Conservation (phyloP, 2,329 filamentous ascomycete species). For the Talaromyces sp. region DNA sequence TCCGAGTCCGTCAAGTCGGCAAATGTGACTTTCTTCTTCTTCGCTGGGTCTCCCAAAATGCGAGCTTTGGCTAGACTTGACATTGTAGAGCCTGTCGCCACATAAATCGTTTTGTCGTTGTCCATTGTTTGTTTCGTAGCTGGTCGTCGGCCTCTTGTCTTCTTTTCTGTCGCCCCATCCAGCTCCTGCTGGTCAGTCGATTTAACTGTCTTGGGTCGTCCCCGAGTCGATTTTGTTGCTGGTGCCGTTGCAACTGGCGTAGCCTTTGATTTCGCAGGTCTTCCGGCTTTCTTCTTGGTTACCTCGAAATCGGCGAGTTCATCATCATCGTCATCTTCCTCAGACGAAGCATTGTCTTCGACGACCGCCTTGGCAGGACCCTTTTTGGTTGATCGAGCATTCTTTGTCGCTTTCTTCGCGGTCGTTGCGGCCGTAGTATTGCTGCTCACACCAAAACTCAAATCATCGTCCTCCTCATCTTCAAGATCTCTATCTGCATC, state of each 20-base stretch:
- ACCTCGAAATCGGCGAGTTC: conserved; percentile 26
- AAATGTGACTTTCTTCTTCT: conserved; percentile 48
- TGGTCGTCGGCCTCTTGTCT: conserved; percentile 29
- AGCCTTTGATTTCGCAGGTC: conserved; percentile 20
- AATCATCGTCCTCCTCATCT: conserved; percentile 12
- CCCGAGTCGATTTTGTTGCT: conserved; percentile 18
- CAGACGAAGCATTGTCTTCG: neutral
- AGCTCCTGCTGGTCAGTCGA: conserved; percentile 23
- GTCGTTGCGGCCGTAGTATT: neutral
- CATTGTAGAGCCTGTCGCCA: conserved; percentile 26
- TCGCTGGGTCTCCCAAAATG: conserved; percentile 27
- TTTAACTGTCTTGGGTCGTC: conserved; percentile 15
- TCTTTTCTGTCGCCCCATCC: conserved; percentile 15
- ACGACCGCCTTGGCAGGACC: neutral
- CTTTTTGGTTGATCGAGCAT: neutral
- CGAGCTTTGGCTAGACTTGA: conserved; percentile 30
- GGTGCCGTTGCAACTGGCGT: conserved; percentile 17
- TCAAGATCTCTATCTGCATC: neutral
- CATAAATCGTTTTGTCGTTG: conserved; percentile 23
- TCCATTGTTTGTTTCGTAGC: conserved; percentile 19
- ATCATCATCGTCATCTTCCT: conserved; percentile 20
- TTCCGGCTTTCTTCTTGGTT: conserved; percentile 24
- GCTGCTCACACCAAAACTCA: neutral
- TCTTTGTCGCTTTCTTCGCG: neutral
- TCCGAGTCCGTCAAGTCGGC: conserved; percentile 42